These are phyloP conservation scores for Curvularia sp. DNA, from an alignment of 2,329 filamentous ascomycete species.

Conservation along the genomic window DNA sequence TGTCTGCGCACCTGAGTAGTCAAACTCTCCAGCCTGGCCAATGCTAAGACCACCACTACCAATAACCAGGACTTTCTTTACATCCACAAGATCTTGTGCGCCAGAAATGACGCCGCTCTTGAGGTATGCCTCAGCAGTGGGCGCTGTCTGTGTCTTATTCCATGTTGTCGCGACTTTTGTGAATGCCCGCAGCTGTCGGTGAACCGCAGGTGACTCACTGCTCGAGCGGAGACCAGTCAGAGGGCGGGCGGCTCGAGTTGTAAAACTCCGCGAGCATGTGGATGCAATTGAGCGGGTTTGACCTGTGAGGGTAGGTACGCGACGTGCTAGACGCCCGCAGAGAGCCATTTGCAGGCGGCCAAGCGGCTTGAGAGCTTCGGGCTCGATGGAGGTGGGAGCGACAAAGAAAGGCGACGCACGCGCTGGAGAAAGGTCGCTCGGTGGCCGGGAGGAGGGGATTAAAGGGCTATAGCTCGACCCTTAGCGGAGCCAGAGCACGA, in stretches of 20 bases:
- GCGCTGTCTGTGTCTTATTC: slow-evolving; percentile 68
- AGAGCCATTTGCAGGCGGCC: slow-evolving; percentile 51
- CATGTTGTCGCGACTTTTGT: slow-evolving; percentile 45
- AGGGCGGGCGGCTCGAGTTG: slow-evolving; percentile 43
- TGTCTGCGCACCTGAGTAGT: slow-evolving; percentile 81
- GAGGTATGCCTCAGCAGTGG: slow-evolving; percentile 85
- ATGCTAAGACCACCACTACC: slow-evolving; percentile 94
- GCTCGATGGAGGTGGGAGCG: slow-evolving; percentile 35
- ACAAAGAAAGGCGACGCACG: slow-evolving; percentile 27
- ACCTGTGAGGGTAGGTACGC: slow-evolving; percentile 47
- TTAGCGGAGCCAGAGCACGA: slow-evolving; percentile 36
- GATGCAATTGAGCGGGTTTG: slow-evolving; percentile 43
- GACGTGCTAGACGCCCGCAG: slow-evolving; percentile 53
- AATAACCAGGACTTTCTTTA: slow-evolving; percentile 97
- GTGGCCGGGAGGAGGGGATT: slow-evolving; percentile 37
- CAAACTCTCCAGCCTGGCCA: slow-evolving; percentile 97
- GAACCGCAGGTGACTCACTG: slow-evolving; percentile 42
- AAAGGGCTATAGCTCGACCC: slow-evolving; percentile 42
- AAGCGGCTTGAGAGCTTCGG: slow-evolving; percentile 42
- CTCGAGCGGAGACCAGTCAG: slow-evolving; percentile 39
- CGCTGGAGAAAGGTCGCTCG: slow-evolving; percentile 28
- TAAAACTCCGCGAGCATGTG: slow-evolving; percentile 43
- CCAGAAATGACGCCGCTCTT: slow-evolving; percentile 85
- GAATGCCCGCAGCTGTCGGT: slow-evolving; percentile 50
- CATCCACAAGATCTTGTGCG: slow-evolving; percentile 77